A percentile compares a stretch with the other conserved stretches of the same genome.
phyloP scores from a whole-genome alignment of 495 filamentous ascomycete genomes.

The Podospora australis region DNA sequence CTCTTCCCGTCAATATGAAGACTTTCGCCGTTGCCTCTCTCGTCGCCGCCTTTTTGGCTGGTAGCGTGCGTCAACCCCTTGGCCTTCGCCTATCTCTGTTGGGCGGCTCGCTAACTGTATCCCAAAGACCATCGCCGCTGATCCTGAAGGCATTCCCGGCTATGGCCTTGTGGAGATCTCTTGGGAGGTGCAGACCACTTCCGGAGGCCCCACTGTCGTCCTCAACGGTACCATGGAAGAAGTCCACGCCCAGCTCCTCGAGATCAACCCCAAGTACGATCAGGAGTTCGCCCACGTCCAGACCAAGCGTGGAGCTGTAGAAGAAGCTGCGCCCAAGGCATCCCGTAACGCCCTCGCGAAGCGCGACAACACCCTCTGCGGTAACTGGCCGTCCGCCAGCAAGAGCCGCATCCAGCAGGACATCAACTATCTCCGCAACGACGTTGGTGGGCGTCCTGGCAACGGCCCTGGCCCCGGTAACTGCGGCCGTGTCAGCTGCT shows the following conservation, averaged over 20 bases:
- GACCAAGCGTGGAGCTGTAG: not conserved
- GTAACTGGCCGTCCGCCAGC: not conserved
- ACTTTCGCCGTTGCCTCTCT: too few relatives aligned
- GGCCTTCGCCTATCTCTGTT: too few relatives aligned
- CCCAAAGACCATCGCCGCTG: too few relatives aligned
- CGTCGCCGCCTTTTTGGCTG: too few relatives aligned
- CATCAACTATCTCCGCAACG: constrained; percentile 16
- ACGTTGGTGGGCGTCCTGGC: constrained; percentile 2
- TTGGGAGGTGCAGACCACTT: not conserved
- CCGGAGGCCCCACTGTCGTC: not conserved
- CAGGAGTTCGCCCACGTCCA: not conserved
- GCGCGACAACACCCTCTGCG: not conserved
- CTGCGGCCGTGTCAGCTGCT: constrained; percentile 24
- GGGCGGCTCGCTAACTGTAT: too few relatives aligned
- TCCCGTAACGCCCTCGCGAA: not conserved
- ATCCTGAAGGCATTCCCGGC: not conserved
- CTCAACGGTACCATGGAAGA: constrained; percentile 3
- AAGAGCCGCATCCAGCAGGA: constrained; percentile 11
- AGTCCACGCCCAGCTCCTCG: not conserved
- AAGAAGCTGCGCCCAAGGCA: not conserved
- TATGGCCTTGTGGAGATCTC: not conserved
- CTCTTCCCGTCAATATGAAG: too few relatives aligned
- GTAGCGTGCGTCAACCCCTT: too few relatives aligned
- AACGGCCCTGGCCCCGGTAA: constrained; percentile 17
- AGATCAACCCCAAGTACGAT: not conserved